Evolutionary conservation across 2,329 filamentous ascomycete genomes (phyloP), one percentile per base, ranked within the genome.

Genomic region (Metarhizium brunneum): DNA sequence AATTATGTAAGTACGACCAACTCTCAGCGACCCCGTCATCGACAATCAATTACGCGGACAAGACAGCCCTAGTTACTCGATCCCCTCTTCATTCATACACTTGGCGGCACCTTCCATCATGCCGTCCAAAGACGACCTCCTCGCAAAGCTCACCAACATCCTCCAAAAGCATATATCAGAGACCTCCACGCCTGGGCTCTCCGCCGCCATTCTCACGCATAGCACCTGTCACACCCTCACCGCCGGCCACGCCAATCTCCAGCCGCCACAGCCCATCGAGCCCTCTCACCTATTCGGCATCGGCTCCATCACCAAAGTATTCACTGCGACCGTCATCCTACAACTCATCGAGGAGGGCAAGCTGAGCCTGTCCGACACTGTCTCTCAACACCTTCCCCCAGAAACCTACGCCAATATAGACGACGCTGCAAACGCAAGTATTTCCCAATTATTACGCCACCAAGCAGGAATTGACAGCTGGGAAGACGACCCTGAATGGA

Each of bases 251-350:
- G 51, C 53, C 35, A 35, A 49, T 42, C 38, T 47, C n/a, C 45
- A 48, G 25, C 55, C 16, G n/a, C 43, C 3, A 29, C 53, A 57
- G 36, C 42, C 53, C 14, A 52, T 57, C 32, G 18, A 50, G n/a
- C 32, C 55, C 3, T 38, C 43, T 49, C 56, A 59, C 29, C 30
- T 54, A n/a, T 57, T 60, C 52, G 58, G 58, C 20, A 45, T 60
- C 40, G 58, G 58, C 35, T 58, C 56, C 53, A 58, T 60, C 36
- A 60, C 58, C 42, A 60, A 60, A n/a, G 54, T 60, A n/a, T 58
- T 60, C 16, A 52, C 54, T 5, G 53, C 58, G 4, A 55, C 57
- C 3, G 56, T 60, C 10, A 38, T 60, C 20, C 51, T 60, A 6
- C 58, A 60, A 49, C 58, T 60, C 29, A 49, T 56, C 7, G 58